These are phyloP conservation scores for Megacollybia marginata DNA, from an alignment of 768 basidiomycete genomes.

Conservation along the genomic window DNA sequence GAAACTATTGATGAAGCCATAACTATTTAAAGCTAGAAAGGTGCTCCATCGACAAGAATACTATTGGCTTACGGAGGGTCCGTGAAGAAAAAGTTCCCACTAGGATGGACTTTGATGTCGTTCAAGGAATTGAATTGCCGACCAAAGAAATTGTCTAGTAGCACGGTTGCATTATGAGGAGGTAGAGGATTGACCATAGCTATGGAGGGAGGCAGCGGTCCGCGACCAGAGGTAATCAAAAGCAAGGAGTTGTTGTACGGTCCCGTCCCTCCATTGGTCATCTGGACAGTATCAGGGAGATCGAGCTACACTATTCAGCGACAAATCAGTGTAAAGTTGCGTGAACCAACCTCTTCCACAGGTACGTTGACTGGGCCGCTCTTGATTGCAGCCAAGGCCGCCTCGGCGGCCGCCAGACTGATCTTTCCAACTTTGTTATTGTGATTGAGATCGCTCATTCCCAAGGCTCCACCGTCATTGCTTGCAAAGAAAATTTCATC, in stretches of 20 bases:
- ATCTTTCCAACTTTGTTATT: constrained; percentile 62
- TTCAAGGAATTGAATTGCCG: constrained; percentile 79
- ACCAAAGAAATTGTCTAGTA: constrained; percentile 75
- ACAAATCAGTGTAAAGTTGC: not conserved
- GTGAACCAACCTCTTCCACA: constrained; percentile 30
- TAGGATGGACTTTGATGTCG: constrained; percentile 71
- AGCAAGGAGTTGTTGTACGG: constrained; percentile 52
- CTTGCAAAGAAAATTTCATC: constrained; percentile 69
- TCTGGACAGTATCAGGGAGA: constrained; percentile 52
- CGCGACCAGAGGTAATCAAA: constrained; percentile 63
- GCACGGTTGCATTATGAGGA: constrained; percentile 60
- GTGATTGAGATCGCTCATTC: constrained; percentile 54
- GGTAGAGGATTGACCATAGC: constrained; percentile 55
- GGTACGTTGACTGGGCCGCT: constrained; percentile 35
- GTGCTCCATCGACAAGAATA: not conserved
- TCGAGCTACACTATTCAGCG: constrained; percentile 34
- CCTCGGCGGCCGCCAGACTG: constrained; percentile 47
- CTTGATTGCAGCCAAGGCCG: constrained; percentile 27
- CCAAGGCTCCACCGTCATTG: constrained; percentile 59
- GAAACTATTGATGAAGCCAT: constrained; percentile 29
- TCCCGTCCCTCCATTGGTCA: constrained; percentile 66
- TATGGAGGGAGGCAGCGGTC: constrained; percentile 53
- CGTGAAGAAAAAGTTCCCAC: constrained; percentile 26
- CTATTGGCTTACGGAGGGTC: constrained; percentile 26
- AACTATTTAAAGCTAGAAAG: constrained; percentile 27